These are phyloP conservation scores for Komagataella kurtzmanii DNA, from an alignment of 805 yeast species.

Conservation along the genomic window DNA sequence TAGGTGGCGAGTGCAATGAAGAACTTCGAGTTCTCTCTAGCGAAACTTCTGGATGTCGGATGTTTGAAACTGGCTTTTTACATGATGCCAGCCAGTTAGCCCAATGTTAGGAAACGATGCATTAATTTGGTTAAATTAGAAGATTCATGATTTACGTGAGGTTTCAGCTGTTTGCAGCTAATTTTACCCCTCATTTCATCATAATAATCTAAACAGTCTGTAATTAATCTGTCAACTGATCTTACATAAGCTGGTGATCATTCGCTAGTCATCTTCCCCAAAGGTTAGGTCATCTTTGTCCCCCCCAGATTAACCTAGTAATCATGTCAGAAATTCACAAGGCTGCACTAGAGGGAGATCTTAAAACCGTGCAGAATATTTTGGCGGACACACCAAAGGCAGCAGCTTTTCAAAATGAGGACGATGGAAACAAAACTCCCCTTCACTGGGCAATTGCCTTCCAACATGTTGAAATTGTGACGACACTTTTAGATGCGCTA, in stretches of 20 bases:
- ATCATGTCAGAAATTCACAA: conserved; percentile 28
- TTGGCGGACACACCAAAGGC: conserved; percentile 35
- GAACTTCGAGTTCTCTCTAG: background rate
- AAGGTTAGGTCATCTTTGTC: background rate
- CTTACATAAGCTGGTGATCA: background rate
- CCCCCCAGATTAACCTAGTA: conserved; percentile 1
- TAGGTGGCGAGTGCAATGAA: background rate
- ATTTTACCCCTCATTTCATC: background rate
- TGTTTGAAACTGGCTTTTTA: background rate
- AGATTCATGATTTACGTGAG: too few species aligned
- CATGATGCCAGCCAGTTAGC: background rate
- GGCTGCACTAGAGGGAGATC: conserved; percentile 54
- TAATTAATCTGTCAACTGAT: too few species aligned
- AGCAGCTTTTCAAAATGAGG: conserved; percentile 43
- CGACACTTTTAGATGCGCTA: conserved; percentile 26
- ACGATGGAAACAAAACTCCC: conserved; percentile 50
- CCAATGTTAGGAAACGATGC: too few species aligned
- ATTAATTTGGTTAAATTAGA: too few species aligned
- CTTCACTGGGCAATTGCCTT: conserved; percentile 82
- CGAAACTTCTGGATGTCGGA: background rate
- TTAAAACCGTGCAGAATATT: conserved; percentile 33
- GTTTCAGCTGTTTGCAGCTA: background rate
- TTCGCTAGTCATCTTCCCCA: background rate
- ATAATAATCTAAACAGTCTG: too few species aligned
- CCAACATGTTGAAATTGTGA: conserved; percentile 37